Evolutionary conservation across 768 basidiomycete genomes (phyloP).

Genomic region (Termitomyces sp.): DNA sequence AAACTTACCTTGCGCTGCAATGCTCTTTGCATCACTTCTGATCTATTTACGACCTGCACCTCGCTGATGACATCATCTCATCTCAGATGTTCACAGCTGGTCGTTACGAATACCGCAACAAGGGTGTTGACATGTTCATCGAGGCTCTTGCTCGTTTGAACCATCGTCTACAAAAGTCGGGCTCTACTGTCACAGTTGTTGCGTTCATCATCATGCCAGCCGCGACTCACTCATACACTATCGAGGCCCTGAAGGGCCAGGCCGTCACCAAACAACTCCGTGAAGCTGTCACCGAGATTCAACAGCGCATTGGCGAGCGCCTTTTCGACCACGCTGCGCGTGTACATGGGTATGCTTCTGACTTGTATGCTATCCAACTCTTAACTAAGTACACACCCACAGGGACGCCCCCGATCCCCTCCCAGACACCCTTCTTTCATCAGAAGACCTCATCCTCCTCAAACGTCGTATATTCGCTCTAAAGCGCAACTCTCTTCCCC

Average conservation of each 20-base stretch:
- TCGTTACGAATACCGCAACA: conserved; percentile 98
- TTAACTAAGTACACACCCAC: conserved; percentile 28
- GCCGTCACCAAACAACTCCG: conserved; percentile 96
- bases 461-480: conserved; percentile 97
- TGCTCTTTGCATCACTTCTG: not conserved
- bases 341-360: conserved; percentile 75
- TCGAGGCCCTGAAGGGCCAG: conserved; percentile 94
- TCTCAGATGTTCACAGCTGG: conserved; percentile 96
- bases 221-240: conserved; percentile 91
- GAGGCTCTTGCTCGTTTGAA: conserved; percentile 86
- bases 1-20: not conserved
- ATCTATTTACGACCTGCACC: not conserved
- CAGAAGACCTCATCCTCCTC: conserved; percentile 90
- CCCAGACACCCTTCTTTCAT: conserved; percentile 74
- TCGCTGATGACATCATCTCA: not conserved
- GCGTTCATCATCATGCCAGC: conserved; percentile 99
- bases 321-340: conserved; percentile 94
- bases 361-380: not conserved
- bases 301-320: conserved; percentile 86
- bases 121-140: conserved; percentile 99
- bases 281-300: conserved; percentile 95
- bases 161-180: conserved; percentile 49
- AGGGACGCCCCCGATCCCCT: conserved; percentile 75
- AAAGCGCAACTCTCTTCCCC: conserved; percentile 91
- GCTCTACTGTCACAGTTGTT: conserved; percentile 81